Conservation (phyloP, 306 rosid species). For the Acmispon strigosus region DNA sequence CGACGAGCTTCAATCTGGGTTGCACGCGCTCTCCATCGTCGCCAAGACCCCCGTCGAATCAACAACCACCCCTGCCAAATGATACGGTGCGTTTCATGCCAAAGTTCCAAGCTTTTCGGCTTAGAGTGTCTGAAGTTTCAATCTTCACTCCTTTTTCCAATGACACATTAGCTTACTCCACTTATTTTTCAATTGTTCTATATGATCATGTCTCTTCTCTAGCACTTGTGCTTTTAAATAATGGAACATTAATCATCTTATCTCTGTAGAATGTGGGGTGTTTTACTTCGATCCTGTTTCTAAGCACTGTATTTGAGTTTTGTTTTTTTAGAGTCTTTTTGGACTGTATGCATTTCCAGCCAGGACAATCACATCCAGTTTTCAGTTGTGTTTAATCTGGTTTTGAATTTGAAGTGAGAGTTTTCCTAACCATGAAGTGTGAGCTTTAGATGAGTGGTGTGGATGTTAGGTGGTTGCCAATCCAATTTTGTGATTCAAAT, state of each 20-base stretch:
- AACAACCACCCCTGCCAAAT: background rate
- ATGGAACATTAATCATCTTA: background rate
- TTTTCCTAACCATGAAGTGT: background rate
- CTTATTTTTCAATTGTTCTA: background rate
- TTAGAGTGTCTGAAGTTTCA: background rate
- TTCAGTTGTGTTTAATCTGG: background rate
- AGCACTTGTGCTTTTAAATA: background rate
- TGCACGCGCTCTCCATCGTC: constrained; percentile 31
- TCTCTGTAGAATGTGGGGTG: background rate
- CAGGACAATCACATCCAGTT: background rate
- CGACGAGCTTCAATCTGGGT: constrained; percentile 26
- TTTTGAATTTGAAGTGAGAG: background rate
- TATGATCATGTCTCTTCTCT: background rate
- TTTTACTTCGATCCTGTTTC: background rate
- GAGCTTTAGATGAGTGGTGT: background rate
- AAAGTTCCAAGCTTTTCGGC: background rate
- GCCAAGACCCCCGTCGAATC: constrained; percentile 26
- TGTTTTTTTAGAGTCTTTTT: too few relatives aligned
- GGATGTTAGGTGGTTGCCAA: background rate
- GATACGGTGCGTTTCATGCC: background rate
- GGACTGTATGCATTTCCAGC: background rate
- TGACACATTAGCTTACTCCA: background rate
- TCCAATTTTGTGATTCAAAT: background rate
- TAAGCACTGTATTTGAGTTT: background rate
- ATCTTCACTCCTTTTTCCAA: background rate